A percentile compares a stretch with the other conserved stretches of the same genome.
Conservation (phyloP, 345 rosid genomes). For the Citrus unshiu region DNA sequence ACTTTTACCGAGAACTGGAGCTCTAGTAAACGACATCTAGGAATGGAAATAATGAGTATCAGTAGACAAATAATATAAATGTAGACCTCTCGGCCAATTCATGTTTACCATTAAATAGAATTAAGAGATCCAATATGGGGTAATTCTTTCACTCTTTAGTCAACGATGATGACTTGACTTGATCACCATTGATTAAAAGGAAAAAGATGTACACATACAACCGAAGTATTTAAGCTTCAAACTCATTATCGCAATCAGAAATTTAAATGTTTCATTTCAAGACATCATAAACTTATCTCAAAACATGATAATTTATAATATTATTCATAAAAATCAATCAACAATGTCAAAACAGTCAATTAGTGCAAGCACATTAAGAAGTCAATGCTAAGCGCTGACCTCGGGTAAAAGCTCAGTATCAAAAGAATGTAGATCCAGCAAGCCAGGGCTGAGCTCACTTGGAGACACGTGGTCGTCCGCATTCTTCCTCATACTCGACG, state of each 20-base stretch:
- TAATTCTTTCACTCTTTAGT: background rate
- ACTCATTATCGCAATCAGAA: background rate
- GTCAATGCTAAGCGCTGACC: constrained; percentile 11
- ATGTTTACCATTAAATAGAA: background rate
- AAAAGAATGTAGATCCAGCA: constrained; percentile 60
- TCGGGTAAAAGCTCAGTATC: constrained; percentile 58
- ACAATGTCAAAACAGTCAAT: background rate
- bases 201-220: background rate
- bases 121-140: background rate
- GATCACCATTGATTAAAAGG: too few species aligned
- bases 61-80: background rate
- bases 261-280: background rate
- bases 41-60: background rate
- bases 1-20: constrained; percentile 21
- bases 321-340: background rate
- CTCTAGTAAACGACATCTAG: constrained; percentile 17
- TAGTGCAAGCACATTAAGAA: background rate
- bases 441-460: constrained; percentile 41
- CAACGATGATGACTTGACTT: background rate
- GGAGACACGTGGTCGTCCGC: constrained; percentile 32
- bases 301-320: background rate
- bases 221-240: background rate
- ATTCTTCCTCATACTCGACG: constrained; percentile 41
- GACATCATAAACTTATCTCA: background rate
- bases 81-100: background rate